Base-by-base conservation (phyloP, 768 basidiomycete genomes). In the Tylopilus vinaceipallidus region DNA sequence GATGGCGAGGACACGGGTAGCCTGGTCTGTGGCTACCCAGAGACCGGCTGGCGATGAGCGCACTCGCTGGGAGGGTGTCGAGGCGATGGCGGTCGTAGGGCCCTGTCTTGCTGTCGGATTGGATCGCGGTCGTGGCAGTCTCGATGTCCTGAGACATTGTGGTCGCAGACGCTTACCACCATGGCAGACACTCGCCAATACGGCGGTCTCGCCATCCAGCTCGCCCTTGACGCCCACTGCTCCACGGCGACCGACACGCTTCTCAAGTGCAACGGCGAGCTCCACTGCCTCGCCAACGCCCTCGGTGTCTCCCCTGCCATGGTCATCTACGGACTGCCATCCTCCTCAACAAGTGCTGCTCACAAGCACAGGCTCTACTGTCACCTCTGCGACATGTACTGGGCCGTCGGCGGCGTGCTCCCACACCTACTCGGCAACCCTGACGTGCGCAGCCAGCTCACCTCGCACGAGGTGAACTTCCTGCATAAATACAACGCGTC, bases 21-120 rank as follows among this genome's bases (percentile, higher is more conserved):
- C 73, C 68, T 99, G 95, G 5, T 97, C 97, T 1, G 88, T 82
- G 2, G 91, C 82, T 11, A 94, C 95, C 95, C 95, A 99, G 20
- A 99, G 75, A 20, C 92, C 26, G 4, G 5, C 23, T 22, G 9
- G 17, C 1, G 11, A n/a, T n/a, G n/a, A 6, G 6, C 0, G 42
- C 34, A 42, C 26, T 33, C n/a, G n/a, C n/a, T n/a, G n/a, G 36
- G n/a, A 41, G 27, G 27, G 27, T 19, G 60, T 78, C 34, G 52
- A 92, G 79, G 30, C 98, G 80, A 70, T 99, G 95, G 47, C 95
- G 84, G 70, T 99, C 95, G 64, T 98, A 99, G 39, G 91, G 81
- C 39, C 93, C 80, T 2, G 91, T 86, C 69, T 95, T 97, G 56
- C 72, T 81, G 69, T 97, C 93, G 40, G 19, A 49, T n/a, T n/a